Base-by-base conservation (phyloP, 148 eudicot genomes). In the Cornus florida region DNA sequence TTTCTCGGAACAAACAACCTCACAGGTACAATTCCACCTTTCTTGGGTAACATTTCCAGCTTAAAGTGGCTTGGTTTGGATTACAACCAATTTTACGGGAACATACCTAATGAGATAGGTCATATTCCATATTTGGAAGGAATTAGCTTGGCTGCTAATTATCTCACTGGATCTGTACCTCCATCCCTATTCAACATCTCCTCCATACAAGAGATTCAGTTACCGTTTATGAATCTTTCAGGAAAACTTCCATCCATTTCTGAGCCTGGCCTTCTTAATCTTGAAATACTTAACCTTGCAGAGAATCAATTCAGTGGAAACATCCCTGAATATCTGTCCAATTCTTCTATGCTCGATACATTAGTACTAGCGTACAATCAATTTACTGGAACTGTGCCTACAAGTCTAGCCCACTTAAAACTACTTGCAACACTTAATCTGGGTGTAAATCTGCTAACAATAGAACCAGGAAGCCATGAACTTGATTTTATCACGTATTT, bases 281-380 rank as follows among this genome's bases (percentile, higher is more conserved):
- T 83, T 16, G 60, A 14, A 53, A 13, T 16, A 35, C 50, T 83
- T n/a, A n/a, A n/a, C n/a, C n/a, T n/a, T n/a, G n/a, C n/a, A n/a
- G n/a, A n/a, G n/a, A n/a, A 83, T 43, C 67, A 57, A 50, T 57
- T 83, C 32, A 71, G 76, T 16, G 85, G 85, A 70, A 66, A 24
- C 11, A 65, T 82, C 31, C 85, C 81, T 33, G 12, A 16, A 22
- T 70, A 39, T 32, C 46, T 69, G 22, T 39, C 62, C 32, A 82
- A 78, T 74, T 68, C 71, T 20, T 73, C 85, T 46, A 74, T 12
- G 32, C 79, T 83, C 2, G 38, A 68, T 22, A 22, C 38, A 65
- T 33, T 9, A 24, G 73, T 41, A 62, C 53, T 7, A n/a, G 28
- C 4, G 5, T 4, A 35, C 6, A 83, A 83, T 57, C 78, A 62